Base-by-base conservation (phyloP, 192 early-diverging fungal genomes). In the Gonapodya prolifera region DNA sequence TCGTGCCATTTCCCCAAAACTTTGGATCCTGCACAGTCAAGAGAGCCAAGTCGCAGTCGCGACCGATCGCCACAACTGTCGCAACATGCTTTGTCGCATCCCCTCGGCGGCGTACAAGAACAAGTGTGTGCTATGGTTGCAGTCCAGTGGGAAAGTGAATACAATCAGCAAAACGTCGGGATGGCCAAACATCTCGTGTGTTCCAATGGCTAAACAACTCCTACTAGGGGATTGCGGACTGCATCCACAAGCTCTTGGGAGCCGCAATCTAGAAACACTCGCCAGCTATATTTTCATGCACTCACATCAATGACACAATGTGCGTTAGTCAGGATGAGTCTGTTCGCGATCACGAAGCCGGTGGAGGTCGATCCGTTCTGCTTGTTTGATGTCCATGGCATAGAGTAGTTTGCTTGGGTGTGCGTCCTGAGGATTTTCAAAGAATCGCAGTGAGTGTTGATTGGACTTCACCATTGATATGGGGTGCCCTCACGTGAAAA, bases 11-110 rank as follows among this genome's bases (percentile, higher is more conserved):
- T 2, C 8, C 71, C 71, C 71, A 73, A 32, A 73, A 73, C 8
- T 18, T 32, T 13, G 71, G 71, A 18, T 73, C 71, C 71, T 2
- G 2, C 16, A 73, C 71, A 29, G 71, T 73, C 18, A 73, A 29
- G 28, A 73, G 71, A 13, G 71, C 71, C 2, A 73, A 13, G 71
- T 73, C 71, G 71, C 71, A 73, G 32, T 73, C 71, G 71, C 71
- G 71, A 8, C 71, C 71, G 31, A 73, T 73, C 28, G 71, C 71
- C 28, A 73, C 32, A 8, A 73, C 71, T 8, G 2, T 18, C 8
- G 71, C 71, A 29, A 73, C 28, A 32, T 73, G 32, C 31, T 73
- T 73, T 2, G 71, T 73, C 8, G 71, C 71, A 8, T 18, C 18
- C 2, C 71, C 71, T 2, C 71, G 71, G 16, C 71, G 71, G 71